These are phyloP conservation scores for Arachnomyces sp. DNA, from an alignment of 2,329 filamentous ascomycete species.

Conservation along the genomic window DNA sequence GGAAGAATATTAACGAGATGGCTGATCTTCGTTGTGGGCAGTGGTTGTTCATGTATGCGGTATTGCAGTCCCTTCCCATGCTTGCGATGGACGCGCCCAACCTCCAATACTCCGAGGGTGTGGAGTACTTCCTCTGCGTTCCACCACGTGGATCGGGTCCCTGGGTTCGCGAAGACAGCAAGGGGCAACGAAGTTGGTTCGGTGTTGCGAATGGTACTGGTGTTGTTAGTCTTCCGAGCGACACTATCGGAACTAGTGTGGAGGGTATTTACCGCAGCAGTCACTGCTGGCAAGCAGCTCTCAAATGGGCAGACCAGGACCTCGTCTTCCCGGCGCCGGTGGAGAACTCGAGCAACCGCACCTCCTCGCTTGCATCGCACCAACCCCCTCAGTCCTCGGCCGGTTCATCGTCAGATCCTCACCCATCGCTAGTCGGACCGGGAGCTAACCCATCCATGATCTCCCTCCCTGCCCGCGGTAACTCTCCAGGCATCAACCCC, in stretches of 20 bases:
- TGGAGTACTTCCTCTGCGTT: constrained; percentile 44
- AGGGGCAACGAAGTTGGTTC: constrained; percentile 39
- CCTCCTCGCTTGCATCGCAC: background rate
- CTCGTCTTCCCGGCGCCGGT: constrained; percentile 5
- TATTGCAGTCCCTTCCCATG: constrained; percentile 42
- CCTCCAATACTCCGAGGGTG: constrained; percentile 35
- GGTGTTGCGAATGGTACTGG: constrained; percentile 54
- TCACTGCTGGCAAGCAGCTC: constrained; percentile 60
- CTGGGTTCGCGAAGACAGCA: constrained; percentile 40
- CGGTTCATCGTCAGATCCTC: constrained; percentile 18
- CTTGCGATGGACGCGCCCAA: constrained; percentile 42
- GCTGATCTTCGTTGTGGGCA: constrained; percentile 41
- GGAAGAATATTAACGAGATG: constrained; percentile 38
- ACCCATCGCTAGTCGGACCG: constrained; percentile 24
- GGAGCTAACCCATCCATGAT: constrained; percentile 27
- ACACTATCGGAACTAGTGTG: constrained; percentile 57
- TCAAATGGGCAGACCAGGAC: constrained; percentile 48
- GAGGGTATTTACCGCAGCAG: constrained; percentile 61
- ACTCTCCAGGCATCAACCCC: constrained; percentile 20
- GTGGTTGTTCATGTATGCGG: constrained; percentile 45
- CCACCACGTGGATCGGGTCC: constrained; percentile 41
- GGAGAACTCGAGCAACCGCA: constrained; percentile 1
- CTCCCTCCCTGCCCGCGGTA: constrained; percentile 27
- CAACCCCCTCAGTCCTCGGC: constrained; percentile 13
- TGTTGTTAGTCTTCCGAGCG: constrained; percentile 54